Evolutionary conservation across 371 early-diverging fungal genomes (phyloP).

Genomic region (Batkoa obscura): DNA sequence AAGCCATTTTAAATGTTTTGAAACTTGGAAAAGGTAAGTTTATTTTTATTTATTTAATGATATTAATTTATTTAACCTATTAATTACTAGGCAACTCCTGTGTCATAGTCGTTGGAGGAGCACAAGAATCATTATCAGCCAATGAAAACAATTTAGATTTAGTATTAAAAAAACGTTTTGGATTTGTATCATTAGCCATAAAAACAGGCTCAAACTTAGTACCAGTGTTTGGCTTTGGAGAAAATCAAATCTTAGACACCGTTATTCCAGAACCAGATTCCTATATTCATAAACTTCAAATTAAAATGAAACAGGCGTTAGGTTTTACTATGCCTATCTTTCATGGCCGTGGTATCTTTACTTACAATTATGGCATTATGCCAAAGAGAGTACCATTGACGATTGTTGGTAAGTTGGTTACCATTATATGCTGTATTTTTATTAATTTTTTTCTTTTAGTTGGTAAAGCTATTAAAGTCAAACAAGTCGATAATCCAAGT

Average conservation of each 20-base stretch:
- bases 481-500: constrained; percentile 27
- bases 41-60: no score
- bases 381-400: constrained; percentile 29
- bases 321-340: constrained; percentile 54
- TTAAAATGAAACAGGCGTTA: constrained; percentile 27
- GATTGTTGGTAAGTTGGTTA: constrained; percentile 22
- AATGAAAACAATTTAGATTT: constrained; percentile 39
- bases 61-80: no score
- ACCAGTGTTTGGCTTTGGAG: constrained; percentile 61
- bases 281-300: constrained; percentile 28
- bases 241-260: constrained; percentile 57
- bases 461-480: constrained; percentile 39
- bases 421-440: neutral
- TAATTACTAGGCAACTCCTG: constrained; percentile 55
- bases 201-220: constrained; percentile 34
- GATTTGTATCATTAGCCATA: constrained; percentile 67
- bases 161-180: constrained; percentile 42
- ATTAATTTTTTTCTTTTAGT: constrained; percentile 13
- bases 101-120: constrained; percentile 58
- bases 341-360: constrained; percentile 53
- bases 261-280: constrained; percentile 28
- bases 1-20: constrained; percentile 48
- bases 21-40: no score
- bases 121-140: constrained; percentile 43
- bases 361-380: constrained; percentile 33